Base-by-base conservation (phyloP, 2,329 filamentous ascomycete genomes). In the Uncinocarpus reesii region DNA sequence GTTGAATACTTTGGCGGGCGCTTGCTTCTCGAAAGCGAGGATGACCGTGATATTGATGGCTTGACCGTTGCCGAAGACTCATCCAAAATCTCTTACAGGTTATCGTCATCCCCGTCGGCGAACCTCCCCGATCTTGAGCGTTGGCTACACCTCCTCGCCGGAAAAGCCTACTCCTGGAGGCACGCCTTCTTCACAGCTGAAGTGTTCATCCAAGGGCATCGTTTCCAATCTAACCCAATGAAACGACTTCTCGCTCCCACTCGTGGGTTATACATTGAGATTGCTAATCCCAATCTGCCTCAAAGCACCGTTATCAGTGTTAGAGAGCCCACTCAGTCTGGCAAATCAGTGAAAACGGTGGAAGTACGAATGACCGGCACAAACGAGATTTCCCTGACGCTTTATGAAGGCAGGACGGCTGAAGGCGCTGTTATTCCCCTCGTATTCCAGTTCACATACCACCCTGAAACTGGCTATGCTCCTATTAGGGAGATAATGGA, bases 401-500 rank as follows among this genome's bases (percentile, higher is more conserved):
- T 98, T 75, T 87, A 92, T 65, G 95, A 98, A 71, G 86, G 93
- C 37, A 84, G 89, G 46, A 95, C 86, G 35, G 89, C 86, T 10
- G 78, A 92, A 42, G 84, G 85, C 55, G 81, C 83, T 63, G 78
- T 90, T 10, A 83, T 87, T n/a, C 78, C 87, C 18, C 72, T 98
- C 50, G 83, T 86, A 18, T 80, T 98, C 56, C 80, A 82, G 63
- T 96, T 96, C 72, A 86, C 79, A 4, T 98, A 98, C 70, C 86
- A 89, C 63, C 92, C 92, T 1, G 90, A 96, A 68, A 84, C 87
- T 49, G 92, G 92, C 24, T 98, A 95, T 64, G 90, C 93, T n/a
- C 92, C 92, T 15, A 95, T 98, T 57, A 84, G 84, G 53, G 92
- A 98, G 68, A 84, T 96, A 54, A 98, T 98, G 92, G 79, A 88